These are phyloP conservation scores for Coemansia sp. DNA, from an alignment of 192 early-diverging fungal genomes.

Conservation along the genomic window DNA sequence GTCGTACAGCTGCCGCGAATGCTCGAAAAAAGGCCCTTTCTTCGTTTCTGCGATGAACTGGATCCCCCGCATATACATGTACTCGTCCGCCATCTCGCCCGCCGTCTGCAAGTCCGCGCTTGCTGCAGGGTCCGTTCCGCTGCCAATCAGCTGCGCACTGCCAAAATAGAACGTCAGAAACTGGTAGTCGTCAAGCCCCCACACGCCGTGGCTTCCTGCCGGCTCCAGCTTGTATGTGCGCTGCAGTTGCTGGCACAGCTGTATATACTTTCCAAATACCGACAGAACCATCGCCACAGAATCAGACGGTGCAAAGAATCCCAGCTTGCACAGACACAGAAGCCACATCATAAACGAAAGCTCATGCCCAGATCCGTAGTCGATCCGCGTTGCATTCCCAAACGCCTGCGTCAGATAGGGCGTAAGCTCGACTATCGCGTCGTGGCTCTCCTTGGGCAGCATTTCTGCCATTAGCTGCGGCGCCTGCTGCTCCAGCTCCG, in stretches of 20 bases:
- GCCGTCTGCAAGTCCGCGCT: conserved; percentile 66
- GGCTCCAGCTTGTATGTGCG: conserved; percentile 85
- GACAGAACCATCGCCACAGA: conserved; percentile 68
- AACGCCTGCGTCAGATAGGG: conserved; percentile 74
- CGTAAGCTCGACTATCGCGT: conserved; percentile 66
- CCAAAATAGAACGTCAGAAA: conserved; percentile 95
- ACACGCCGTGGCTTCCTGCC: conserved; percentile 95
- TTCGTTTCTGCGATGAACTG: conserved; percentile 74
- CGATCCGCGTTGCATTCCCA: conserved; percentile 88
- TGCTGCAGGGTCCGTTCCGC: conserved; percentile 68
- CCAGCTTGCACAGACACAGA: conserved; percentile 72
- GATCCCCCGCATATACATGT: conserved; percentile 86
- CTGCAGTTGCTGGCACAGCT: conserved; percentile 79
- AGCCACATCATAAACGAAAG: conserved; percentile 85
- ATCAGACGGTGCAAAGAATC: conserved; percentile 62
- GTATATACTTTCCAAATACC: conserved; percentile 80
- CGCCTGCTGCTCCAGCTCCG: conserved; percentile 49
- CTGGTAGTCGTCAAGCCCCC: conserved; percentile 97
- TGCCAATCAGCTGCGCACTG: conserved; percentile 80
- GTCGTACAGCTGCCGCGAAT: conserved; percentile 76
- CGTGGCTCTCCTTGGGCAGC: conserved; percentile 33
- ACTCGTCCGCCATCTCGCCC: conserved; percentile 64
- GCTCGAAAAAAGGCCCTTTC: conserved; percentile 72
- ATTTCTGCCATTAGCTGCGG: conserved; percentile 22
- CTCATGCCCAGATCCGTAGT: conserved; percentile 98